A percentile compares a stretch with the other conserved stretches of the same genome.
Conservation (phyloP, 2,329 filamentous ascomycete species). For the Alternaria incomplexa region DNA sequence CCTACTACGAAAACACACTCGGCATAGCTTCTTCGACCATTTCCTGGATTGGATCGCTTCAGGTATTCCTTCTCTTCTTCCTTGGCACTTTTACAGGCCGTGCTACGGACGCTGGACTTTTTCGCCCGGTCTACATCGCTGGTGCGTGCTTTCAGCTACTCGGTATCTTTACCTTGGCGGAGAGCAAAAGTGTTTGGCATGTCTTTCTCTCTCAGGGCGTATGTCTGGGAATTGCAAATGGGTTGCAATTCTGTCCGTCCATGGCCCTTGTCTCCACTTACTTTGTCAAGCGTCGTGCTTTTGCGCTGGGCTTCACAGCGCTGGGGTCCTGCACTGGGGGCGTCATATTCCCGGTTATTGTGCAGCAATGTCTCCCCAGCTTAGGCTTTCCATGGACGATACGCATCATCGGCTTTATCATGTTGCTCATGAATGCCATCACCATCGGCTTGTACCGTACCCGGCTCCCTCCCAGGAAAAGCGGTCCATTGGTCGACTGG, state of each 20-base stretch:
- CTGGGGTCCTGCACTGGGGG: slow-evolving; percentile 39
- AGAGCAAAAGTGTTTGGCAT: slow-evolving; percentile 41
- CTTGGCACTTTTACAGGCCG: slow-evolving; percentile 40
- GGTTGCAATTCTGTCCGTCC: slow-evolving; percentile 61
- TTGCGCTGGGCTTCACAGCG: slow-evolving; percentile 38
- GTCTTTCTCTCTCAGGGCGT: slow-evolving; percentile 58
- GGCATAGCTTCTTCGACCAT: slow-evolving; percentile 42
- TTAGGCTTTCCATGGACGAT: slow-evolving; percentile 67
- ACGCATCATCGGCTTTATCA: slow-evolving; percentile 66
- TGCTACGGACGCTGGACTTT: slow-evolving; percentile 39
- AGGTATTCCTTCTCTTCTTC: slow-evolving; percentile 41
- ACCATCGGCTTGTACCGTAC: slow-evolving; percentile 44
- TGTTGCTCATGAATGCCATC: slow-evolving; percentile 52
- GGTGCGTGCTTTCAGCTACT: slow-evolving; percentile 43
- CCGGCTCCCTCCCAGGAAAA: slow-evolving; percentile 50
- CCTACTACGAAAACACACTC: slow-evolving; percentile 56
- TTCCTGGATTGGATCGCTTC: slow-evolving; percentile 43
- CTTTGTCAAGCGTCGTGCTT: slow-evolving; percentile 36
- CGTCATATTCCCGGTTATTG: slow-evolving; percentile 41
- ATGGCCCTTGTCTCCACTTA: slow-evolving; percentile 59
- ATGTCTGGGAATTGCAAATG: slow-evolving; percentile 61
- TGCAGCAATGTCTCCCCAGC: slow-evolving; percentile 37
- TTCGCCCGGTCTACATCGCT: slow-evolving; percentile 33
- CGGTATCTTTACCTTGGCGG: slow-evolving; percentile 40
- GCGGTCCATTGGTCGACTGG: slow-evolving; percentile 51